Evolutionary conservation across 1,284 basidiomycete species (phyloP).

Genomic region (Polyporus tsugae): DNA sequence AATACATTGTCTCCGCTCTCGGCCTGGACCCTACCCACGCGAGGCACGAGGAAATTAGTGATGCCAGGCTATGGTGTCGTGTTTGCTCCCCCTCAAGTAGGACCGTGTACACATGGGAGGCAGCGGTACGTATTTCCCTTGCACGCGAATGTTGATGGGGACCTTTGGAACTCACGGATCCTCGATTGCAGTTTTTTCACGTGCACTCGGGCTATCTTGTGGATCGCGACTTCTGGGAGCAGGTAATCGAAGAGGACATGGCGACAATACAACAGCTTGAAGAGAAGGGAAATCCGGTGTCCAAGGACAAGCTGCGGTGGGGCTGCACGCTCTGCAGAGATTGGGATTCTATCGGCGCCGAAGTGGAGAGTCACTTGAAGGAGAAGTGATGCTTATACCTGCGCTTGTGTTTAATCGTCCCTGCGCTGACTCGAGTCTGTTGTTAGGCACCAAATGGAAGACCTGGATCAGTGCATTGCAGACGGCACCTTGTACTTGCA

Average conservation of each 20-base stretch:
- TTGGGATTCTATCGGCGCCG: background rate
- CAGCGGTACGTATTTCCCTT: background rate
- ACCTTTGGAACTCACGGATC: background rate
- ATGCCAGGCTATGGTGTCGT: background rate
- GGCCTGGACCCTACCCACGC: background rate
- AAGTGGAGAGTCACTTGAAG: background rate
- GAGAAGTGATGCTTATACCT: background rate
- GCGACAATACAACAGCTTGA: background rate
- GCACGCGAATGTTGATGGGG: background rate
- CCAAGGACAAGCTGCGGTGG: background rate
- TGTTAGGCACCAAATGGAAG: background rate
- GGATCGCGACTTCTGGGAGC: background rate
- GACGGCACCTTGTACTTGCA: constrained; percentile 1
- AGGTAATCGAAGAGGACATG: background rate
- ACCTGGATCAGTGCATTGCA: background rate
- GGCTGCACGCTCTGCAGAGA: background rate
- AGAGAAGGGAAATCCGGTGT: background rate
- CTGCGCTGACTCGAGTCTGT: background rate
- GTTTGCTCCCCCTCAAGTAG: background rate
- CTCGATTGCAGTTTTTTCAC: background rate
- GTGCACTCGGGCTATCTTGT: background rate
- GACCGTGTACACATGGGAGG: background rate
- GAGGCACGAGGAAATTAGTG: background rate
- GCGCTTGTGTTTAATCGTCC: background rate
- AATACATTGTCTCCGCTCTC: background rate